These are phyloP conservation scores for Lentinula detonsa DNA, from an alignment of 768 basidiomycete species.

Conservation along the genomic window DNA sequence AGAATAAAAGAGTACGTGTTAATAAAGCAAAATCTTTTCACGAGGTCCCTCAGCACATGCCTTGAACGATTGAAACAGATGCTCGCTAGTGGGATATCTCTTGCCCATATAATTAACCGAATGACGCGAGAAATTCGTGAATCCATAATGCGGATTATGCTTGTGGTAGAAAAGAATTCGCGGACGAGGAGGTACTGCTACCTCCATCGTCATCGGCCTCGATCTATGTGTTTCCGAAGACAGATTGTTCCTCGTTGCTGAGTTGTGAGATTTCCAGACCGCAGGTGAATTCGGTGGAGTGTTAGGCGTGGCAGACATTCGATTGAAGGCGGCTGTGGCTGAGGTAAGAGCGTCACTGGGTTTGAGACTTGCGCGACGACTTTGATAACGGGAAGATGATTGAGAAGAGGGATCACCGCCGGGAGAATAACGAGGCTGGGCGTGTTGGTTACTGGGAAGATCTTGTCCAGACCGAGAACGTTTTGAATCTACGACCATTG, in stretches of 20 bases:
- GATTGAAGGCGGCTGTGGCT: not conserved
- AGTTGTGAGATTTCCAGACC: not conserved
- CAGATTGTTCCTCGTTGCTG: not conserved
- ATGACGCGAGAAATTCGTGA: constrained; percentile 71
- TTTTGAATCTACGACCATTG: not conserved
- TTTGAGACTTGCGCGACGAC: not conserved
- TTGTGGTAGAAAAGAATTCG: constrained; percentile 62
- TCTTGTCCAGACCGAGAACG: constrained; percentile 6
- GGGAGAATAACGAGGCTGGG: not conserved
- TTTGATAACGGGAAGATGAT: not conserved
- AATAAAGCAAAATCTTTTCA: not conserved
- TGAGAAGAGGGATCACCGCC: not conserved
- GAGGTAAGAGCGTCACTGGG: not conserved
- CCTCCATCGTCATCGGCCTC: not conserved
- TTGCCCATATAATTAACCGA: constrained; percentile 56
- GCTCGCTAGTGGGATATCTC: constrained; percentile 70
- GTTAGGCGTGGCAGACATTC: not conserved
- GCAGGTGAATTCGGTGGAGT: constrained; percentile 3
- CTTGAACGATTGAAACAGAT: constrained; percentile 74
- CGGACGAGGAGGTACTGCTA: constrained; percentile 12
- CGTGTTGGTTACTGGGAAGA: not conserved
- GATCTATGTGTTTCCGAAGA: not conserved
- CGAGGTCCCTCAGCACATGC: constrained; percentile 20
- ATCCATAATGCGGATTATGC: constrained; percentile 58
- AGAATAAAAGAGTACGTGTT: not conserved